Percentiles rank a stretch among this genome's conserved stretches.
Evolutionary conservation across 768 basidiomycete species (phyloP).

Genomic region (Suillus subalutaceus): DNA sequence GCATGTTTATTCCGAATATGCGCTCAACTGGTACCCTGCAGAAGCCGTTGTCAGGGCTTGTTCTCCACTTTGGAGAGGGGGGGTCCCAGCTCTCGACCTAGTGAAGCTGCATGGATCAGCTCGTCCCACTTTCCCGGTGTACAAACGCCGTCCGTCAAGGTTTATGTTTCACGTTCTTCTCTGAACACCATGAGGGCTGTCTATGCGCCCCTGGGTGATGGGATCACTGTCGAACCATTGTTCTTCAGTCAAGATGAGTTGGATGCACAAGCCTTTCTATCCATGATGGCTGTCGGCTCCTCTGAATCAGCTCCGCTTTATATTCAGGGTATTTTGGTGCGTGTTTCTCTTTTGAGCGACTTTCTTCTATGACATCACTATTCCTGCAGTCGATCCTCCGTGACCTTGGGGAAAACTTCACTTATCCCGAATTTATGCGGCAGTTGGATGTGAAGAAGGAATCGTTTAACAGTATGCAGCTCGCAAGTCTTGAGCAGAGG

Average conservation of each 20-base stretch:
- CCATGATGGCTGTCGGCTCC: constrained; percentile 73
- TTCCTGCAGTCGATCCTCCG: constrained; percentile 58
- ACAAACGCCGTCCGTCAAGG: constrained; percentile 38
- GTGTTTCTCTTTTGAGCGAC: constrained; percentile 20
- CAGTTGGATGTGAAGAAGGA: constrained; percentile 49
- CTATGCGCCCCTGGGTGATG: constrained; percentile 52
- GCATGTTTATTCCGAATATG: constrained; percentile 62
- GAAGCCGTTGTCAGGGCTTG: constrained; percentile 61
- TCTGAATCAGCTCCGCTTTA: constrained; percentile 68
- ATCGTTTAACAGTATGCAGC: constrained; percentile 59
- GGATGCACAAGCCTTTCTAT: constrained; percentile 68
- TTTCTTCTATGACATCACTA: constrained; percentile 3
- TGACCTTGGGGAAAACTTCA: constrained; percentile 62
- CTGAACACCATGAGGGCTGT: constrained; percentile 61
- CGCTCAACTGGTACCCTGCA: constrained; percentile 51
- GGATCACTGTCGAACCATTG: constrained; percentile 57
- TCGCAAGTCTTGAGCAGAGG: constrained; percentile 61
- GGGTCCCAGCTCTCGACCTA: constrained; percentile 56
- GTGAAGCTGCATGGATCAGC: constrained; percentile 68
- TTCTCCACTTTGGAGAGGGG: constrained; percentile 76
- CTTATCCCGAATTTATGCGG: constrained; percentile 50
- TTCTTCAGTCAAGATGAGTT: constrained; percentile 60
- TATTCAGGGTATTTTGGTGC: constrained; percentile 67
- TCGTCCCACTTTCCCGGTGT: constrained; percentile 38
- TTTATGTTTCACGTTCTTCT: constrained; percentile 65